Conservation (phyloP, 1,284 basidiomycete genomes). For the Boletus hoseneyae region DNA sequence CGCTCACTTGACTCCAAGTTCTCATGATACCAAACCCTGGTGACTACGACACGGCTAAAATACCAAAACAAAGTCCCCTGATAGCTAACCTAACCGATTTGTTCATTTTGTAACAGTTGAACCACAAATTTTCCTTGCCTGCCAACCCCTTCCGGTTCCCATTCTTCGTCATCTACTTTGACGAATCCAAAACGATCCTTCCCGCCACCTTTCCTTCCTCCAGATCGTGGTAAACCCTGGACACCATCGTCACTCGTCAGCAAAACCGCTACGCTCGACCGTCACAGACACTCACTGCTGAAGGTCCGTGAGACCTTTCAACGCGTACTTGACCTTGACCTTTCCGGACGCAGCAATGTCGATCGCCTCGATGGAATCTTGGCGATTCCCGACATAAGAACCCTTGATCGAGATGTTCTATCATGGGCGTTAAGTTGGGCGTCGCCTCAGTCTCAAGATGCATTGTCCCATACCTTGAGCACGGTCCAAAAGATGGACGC, state of each 20-base stretch:
- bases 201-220: slow-evolving; percentile 56
- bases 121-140: too few species aligned
- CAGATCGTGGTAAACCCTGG: slow-evolving; percentile 55
- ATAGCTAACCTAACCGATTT: too few species aligned
- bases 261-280: not conserved
- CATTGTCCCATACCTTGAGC: slow-evolving; percentile 41
- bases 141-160: too few species aligned
- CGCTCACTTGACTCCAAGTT: too few species aligned
- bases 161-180: slow-evolving; percentile 18
- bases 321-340: slow-evolving; percentile 56
- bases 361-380: slow-evolving; percentile 72
- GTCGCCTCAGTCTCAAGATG: not conserved
- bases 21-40: too few species aligned
- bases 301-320: slow-evolving; percentile 53
- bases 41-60: too few species aligned
- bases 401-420: slow-evolving; percentile 64
- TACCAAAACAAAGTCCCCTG: too few species aligned
- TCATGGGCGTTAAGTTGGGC: too few species aligned
- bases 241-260: not conserved
- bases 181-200: slow-evolving; percentile 58
- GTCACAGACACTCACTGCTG: slow-evolving; percentile 39
- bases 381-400: slow-evolving; percentile 74
- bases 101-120: too few species aligned
- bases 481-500: slow-evolving; percentile 78
- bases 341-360: slow-evolving; percentile 66